phyloP scores from a whole-genome alignment of 2,329 filamentous ascomycete species.

The Alternaria consortialis region DNA sequence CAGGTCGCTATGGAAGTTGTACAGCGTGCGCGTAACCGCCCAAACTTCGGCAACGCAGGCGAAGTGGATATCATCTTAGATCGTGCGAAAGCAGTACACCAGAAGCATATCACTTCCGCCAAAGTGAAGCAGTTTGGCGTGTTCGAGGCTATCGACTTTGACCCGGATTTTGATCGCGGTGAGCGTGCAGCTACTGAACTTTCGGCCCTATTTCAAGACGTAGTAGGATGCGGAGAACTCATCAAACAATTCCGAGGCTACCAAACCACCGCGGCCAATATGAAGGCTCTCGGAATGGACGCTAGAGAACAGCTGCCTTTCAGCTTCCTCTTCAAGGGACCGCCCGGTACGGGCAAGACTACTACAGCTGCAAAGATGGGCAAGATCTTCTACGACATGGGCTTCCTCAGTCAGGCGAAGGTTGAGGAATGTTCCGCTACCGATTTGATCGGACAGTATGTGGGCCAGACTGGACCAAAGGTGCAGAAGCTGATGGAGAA shows the following conservation, averaged over 20 bases:
- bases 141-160: constrained; percentile 64
- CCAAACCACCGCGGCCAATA: constrained; percentile 61
- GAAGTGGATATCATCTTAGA: constrained; percentile 76
- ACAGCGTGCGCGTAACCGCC: constrained; percentile 66
- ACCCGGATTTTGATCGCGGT: constrained; percentile 66
- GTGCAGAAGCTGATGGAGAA: constrained; percentile 68
- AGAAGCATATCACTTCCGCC: constrained; percentile 53
- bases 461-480: constrained; percentile 76
- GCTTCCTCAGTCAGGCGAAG: constrained; percentile 67
- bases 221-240: constrained; percentile 66
- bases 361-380: constrained; percentile 78
- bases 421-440: constrained; percentile 73
- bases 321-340: constrained; percentile 73
- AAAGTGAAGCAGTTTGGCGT: constrained; percentile 36
- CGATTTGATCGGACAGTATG: constrained; percentile 72
- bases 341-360: constrained; percentile 75
- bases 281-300: constrained; percentile 64
- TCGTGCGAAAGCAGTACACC: constrained; percentile 63
- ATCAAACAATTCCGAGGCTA: constrained; percentile 64
- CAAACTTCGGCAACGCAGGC: constrained; percentile 76
- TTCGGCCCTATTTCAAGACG: constrained; percentile 64
- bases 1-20: constrained; percentile 66
- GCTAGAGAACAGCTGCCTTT: constrained; percentile 69
- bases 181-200: constrained; percentile 57
- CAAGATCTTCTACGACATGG: constrained; percentile 78